Percentiles rank a stretch among this genome's conserved stretches.
These are phyloP conservation scores for Starmerella floricola DNA, from an alignment of 805 yeast genomes.

Conservation along the genomic window DNA sequence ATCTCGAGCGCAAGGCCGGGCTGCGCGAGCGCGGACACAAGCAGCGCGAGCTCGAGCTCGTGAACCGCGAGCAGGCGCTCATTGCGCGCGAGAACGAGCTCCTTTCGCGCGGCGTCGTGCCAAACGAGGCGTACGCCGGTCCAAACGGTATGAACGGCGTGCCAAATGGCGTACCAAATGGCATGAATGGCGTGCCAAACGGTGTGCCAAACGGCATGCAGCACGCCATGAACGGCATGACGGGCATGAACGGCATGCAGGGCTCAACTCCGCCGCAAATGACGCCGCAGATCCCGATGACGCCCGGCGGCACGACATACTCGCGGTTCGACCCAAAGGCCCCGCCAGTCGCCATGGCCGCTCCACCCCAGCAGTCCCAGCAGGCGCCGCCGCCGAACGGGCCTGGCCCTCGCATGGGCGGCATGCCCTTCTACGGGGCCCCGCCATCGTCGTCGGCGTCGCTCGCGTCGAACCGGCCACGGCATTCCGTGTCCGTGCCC, in stretches of 20 bases:
- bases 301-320: constrained; percentile 18
- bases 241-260: background rate
- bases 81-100: constrained; percentile 8
- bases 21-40: constrained; percentile 14
- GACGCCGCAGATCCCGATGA: constrained; percentile 6
- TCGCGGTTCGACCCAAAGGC: constrained; percentile 20
- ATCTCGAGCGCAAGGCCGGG: constrained; percentile 9
- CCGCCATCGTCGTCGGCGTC: background rate
- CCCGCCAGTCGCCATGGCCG: constrained; percentile 4
- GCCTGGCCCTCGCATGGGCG: no score
- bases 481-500: background rate
- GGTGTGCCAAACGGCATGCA: background rate
- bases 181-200: constrained; percentile 1
- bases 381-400: background rate
- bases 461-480: background rate
- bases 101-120: background rate
- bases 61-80: constrained; percentile 18
- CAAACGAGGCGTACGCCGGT: background rate
- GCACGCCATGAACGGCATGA: background rate
- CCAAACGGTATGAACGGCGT: background rate
- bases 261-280: background rate
- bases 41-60: constrained; percentile 20
- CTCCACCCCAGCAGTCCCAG: background rate
- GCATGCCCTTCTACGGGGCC: background rate
- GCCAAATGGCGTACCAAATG: background rate